phyloP scores from a whole-genome alignment of 352 stramenopile species.

The Phytopythium chamaehyphon region DNA sequence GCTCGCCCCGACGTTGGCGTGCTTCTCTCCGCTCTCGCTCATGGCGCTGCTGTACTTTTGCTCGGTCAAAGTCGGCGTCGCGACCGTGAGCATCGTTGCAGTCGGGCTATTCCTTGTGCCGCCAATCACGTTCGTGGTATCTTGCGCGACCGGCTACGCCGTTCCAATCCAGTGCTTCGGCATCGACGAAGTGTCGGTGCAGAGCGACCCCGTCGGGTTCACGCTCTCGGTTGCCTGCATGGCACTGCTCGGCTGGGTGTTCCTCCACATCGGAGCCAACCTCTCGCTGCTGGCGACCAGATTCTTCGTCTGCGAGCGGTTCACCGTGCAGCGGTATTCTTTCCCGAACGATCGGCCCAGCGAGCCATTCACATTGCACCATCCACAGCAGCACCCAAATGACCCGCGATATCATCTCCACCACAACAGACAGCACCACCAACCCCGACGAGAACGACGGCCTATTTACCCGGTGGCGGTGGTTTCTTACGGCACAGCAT shows the following conservation, averaged over 20 bases:
- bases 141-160: constrained; percentile 11
- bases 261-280: constrained; percentile 49
- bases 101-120: constrained; percentile 26
- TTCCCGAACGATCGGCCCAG: constrained; percentile 4
- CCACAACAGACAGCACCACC: constrained; percentile 12
- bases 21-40: constrained; percentile 60
- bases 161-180: constrained; percentile 21
- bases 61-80: constrained; percentile 49
- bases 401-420: constrained; percentile 7
- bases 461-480: constrained; percentile 5
- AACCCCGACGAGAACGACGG: constrained; percentile 2
- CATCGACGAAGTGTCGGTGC: constrained; percentile 11
- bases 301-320: constrained; percentile 51
- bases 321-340: constrained; percentile 14
- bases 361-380: too few species aligned
- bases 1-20: constrained; percentile 36
- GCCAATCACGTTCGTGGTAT: constrained; percentile 22
- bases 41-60: constrained; percentile 70
- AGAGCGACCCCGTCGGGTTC: constrained; percentile 16
- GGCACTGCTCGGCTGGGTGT: constrained; percentile 40
- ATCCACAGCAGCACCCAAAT: neutral
- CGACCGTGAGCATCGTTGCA: constrained; percentile 27
- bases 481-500: constrained; percentile 20
- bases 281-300: constrained; percentile 29
- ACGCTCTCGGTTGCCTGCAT: constrained; percentile 21